Evolutionary conservation across 371 early-diverging fungal species (phyloP), one percentile per base, ranked within the genome.

Genomic region (Phascolomyces articulosus): DNA sequence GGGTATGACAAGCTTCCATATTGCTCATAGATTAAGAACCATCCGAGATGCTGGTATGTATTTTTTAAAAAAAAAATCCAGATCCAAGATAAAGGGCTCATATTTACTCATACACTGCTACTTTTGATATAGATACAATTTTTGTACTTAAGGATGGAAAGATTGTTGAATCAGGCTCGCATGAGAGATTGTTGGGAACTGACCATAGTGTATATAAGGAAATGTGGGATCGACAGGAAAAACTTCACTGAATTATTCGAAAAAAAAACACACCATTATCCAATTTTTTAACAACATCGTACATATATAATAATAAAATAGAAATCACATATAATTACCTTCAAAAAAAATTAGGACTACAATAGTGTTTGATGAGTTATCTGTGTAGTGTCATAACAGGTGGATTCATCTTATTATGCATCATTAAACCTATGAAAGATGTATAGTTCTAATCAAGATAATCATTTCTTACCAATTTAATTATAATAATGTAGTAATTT

Each of bases 221-320:
- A 20, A 95, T 97, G 96, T 97, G 96, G 96, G 74, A 72, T 21
- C 87, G 87, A 8, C 95, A 95, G 67, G 90, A 90, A 48, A 79
- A 64, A 44, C 44, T 44, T n/a, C 15, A 44, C 16, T 44, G 16
- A n/a, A 44, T 13, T 34, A 0, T 9, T 34, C 2, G 11, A 34
- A 31, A 34, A 34, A 11, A 34, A 34, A 34, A 34, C 9, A 34
- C 0, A 34, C 0, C 0, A 34, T 34, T 34, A 34, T 34, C 34
- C 11, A 9, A 9, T 34, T 34, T 34, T 34, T 47, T 20, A 20
- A 1, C 47, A 16, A 13, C 24, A 26, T 26, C n/a, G n/a, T n/a
- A n/a, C n/a, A n/a, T n/a, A n/a, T n/a, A n/a, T n/a, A n/a, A n/a
- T n/a, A n/a, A n/a, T n/a, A n/a, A n/a, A n/a, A n/a, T n/a, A n/a